Percentiles rank a stretch among this genome's conserved stretches.
Conservation (phyloP, 2,329 filamentous ascomycete genomes). For the Trichoderma afroharzianum region DNA sequence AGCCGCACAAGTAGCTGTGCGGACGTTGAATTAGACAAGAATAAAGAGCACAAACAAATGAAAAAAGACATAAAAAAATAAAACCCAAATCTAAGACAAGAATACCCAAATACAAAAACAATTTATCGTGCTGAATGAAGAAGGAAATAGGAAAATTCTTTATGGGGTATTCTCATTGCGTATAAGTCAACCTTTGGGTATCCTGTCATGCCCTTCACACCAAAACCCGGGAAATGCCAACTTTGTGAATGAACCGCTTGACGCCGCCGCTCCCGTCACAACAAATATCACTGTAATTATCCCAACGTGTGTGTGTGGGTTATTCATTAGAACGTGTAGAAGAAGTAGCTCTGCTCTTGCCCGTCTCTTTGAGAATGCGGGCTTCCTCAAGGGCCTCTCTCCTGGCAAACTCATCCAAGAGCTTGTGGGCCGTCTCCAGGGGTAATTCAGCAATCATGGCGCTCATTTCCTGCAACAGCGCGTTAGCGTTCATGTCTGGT, state of each 20-base stretch:
- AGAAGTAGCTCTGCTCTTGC: constrained; percentile 9
- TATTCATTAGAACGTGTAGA: constrained; percentile 11
- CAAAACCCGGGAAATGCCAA: constrained; percentile 11
- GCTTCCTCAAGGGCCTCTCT: constrained; percentile 10
- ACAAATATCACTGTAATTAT: background rate
- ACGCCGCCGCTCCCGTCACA: constrained; percentile 5
- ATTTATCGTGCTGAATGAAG: background rate
- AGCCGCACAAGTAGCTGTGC: background rate
- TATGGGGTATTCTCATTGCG: constrained; percentile 13
- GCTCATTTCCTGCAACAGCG: background rate
- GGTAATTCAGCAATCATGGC: constrained; percentile 6
- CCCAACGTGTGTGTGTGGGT: background rate
- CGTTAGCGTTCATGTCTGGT: background rate
- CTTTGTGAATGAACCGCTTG: constrained; percentile 11
- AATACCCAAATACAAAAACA: background rate
- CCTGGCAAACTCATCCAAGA: constrained; percentile 6
- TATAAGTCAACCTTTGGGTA: constrained; percentile 10
- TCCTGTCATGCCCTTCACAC: constrained; percentile 15
- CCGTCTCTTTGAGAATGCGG: constrained; percentile 2
- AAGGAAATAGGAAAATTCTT: constrained; percentile 1
- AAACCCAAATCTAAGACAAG: background rate
- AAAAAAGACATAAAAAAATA: background rate
- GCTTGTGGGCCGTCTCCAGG: constrained; percentile 9
- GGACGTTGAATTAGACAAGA: background rate
- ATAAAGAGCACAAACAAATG: background rate